Evolutionary conservation across 805 yeast genomes (phyloP).

Genomic region (Saccharomycopsis schoenii): DNA sequence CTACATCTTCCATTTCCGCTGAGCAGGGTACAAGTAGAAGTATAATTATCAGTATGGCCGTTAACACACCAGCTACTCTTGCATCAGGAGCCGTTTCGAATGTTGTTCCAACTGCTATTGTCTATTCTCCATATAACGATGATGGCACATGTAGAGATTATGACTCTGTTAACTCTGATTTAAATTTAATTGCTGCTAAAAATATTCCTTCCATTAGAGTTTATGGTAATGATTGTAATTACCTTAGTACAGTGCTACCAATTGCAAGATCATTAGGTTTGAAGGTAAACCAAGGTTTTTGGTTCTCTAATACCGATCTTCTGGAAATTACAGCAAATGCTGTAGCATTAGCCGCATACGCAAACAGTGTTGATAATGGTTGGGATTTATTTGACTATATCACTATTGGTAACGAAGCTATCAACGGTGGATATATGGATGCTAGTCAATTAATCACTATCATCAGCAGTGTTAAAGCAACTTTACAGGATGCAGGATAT

Average conservation of each 20-base stretch:
- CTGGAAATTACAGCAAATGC: slow-evolving; percentile 60
- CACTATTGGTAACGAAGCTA: slow-evolving; percentile 85
- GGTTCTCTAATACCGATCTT: slow-evolving; percentile 59
- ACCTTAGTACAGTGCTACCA: slow-evolving; percentile 56
- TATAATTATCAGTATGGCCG: slow-evolving; percentile 23
- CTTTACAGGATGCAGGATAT: slow-evolving; percentile 61
- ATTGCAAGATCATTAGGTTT: slow-evolving; percentile 50
- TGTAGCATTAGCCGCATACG: slow-evolving; percentile 37
- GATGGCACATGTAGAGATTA: slow-evolving; percentile 59
- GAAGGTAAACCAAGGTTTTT: slow-evolving; percentile 77
- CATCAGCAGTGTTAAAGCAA: slow-evolving; percentile 51
- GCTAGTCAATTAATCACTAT: slow-evolving; percentile 55
- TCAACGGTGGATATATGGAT: slow-evolving; percentile 50
- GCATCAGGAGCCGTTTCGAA: slow-evolving; percentile 23
- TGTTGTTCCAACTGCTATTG: slow-evolving; percentile 46
- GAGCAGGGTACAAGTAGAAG: slow-evolving; percentile 3
- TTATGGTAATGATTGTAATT: slow-evolving; percentile 82
- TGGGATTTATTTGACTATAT: slow-evolving; percentile 73
- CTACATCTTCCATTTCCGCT: slow-evolving; percentile 19
- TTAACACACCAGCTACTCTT: slow-evolving; percentile 21
- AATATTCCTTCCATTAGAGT: slow-evolving; percentile 62
- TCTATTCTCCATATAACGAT: slow-evolving; percentile 69
- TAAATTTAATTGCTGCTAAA: slow-evolving; percentile 44
- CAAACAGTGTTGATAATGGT: slow-evolving; percentile 36
- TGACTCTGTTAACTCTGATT: slow-evolving; percentile 45